phyloP scores from a whole-genome alignment of 208 protist genomes.

The Leishmania tarentolae region DNA sequence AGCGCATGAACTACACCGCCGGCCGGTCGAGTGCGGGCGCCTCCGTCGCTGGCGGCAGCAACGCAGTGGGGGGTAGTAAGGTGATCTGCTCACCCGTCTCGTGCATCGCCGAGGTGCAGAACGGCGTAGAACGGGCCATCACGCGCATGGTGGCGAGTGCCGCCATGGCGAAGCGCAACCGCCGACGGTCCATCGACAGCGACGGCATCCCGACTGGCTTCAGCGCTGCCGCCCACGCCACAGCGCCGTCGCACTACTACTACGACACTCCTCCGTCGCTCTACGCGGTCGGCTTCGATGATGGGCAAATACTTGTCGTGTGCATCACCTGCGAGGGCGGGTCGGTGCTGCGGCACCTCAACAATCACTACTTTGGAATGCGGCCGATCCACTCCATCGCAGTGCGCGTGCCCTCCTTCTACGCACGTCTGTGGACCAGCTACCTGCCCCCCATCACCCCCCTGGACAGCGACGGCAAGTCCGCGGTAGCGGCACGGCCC shows the following conservation, averaged over 20 bases:
- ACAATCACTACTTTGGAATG: constrained; percentile 41
- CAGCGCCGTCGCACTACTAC: constrained; percentile 33
- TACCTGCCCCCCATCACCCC: constrained; percentile 21
- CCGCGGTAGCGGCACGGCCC: not conserved
- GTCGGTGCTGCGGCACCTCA: constrained; percentile 64
- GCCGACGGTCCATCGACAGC: constrained; percentile 8
- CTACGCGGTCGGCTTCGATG: constrained; percentile 83
- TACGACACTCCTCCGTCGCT: constrained; percentile 53
- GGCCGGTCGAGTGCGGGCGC: constrained; percentile 22
- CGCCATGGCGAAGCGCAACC: constrained; percentile 42
- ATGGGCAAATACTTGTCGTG: constrained; percentile 73
- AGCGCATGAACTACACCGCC: constrained; percentile 76
- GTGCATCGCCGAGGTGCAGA: constrained; percentile 74
- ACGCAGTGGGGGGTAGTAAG: constrained; percentile 38
- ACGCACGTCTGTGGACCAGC: constrained; percentile 62
- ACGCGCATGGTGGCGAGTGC: constrained; percentile 47
- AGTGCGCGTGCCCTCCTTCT: constrained; percentile 62
- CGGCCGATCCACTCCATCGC: constrained; percentile 60
- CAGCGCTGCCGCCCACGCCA: not conserved
- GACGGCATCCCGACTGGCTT: constrained; percentile 20
- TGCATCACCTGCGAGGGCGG: constrained; percentile 58
- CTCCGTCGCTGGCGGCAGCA: constrained; percentile 23
- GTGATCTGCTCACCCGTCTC: constrained; percentile 68
- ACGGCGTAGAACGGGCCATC: constrained; percentile 68
- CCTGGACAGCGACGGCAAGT: not conserved